Percentiles rank a stretch among this genome's conserved stretches.
Evolutionary conservation across 1,284 basidiomycete genomes (phyloP).

Genomic region (Cutaneotrichosporon mucoides): DNA sequence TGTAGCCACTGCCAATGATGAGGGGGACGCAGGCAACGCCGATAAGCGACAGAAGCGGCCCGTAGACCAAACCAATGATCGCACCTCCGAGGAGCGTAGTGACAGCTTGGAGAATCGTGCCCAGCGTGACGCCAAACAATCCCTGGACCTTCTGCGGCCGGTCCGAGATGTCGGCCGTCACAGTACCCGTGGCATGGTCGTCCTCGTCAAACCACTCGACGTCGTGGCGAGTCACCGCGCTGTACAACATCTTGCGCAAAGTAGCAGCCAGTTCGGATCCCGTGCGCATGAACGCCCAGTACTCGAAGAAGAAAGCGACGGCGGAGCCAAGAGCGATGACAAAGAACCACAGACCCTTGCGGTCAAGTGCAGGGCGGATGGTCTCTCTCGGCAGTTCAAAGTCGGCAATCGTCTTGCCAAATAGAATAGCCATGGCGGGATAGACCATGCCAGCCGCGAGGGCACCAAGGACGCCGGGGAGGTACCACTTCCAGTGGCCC

Average conservation of each 20-base stretch:
- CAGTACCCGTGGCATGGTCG: slow-evolving; percentile 69
- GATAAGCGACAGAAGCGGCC: slow-evolving; percentile 38
- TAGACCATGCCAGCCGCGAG: slow-evolving; percentile 66
- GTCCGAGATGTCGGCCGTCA: slow-evolving; percentile 77
- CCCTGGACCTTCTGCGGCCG: slow-evolving; percentile 90
- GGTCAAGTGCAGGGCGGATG: slow-evolving; percentile 40
- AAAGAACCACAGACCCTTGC: slow-evolving; percentile 66
- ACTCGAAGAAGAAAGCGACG: slow-evolving; percentile 61
- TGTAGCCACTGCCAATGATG: slow-evolving; percentile 78
- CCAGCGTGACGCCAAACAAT: slow-evolving; percentile 81
- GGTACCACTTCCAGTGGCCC: slow-evolving; percentile 42
- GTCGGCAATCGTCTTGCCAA: slow-evolving; percentile 60
- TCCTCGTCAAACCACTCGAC: slow-evolving; percentile 85
- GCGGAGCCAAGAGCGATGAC: slow-evolving; percentile 71
- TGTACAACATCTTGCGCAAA: slow-evolving; percentile 66
- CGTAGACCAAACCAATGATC: slow-evolving; percentile 71
- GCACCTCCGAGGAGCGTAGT: slow-evolving; percentile 72
- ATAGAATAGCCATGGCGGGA: slow-evolving; percentile 79
- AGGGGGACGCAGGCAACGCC: slow-evolving; percentile 73
- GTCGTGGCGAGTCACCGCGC: slow-evolving; percentile 75
- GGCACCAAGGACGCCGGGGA: slow-evolving; percentile 35
- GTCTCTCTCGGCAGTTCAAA: slow-evolving; percentile 50
- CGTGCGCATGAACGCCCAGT: slow-evolving; percentile 62
- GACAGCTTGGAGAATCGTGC: slow-evolving; percentile 74
- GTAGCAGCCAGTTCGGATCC: slow-evolving; percentile 65